Evolutionary conservation across 805 yeast genomes (phyloP).

Genomic region (Jamesozyma gamospora): DNA sequence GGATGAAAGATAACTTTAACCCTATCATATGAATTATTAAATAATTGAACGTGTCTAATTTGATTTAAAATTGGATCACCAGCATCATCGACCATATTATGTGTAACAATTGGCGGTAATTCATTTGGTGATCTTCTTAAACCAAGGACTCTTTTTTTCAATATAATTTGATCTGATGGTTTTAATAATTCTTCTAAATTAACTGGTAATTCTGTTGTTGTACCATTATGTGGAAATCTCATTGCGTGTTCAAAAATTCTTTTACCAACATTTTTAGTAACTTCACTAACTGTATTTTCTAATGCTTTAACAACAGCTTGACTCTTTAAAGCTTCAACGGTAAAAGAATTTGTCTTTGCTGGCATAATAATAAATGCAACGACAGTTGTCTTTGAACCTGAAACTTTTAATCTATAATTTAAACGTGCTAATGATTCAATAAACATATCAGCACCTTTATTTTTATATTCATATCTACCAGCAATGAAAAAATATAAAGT

Average conservation of each 20-base stretch:
- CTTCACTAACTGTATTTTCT: slow-evolving; percentile 80
- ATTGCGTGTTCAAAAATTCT: slow-evolving; percentile 87
- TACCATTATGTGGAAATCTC: slow-evolving; percentile 39
- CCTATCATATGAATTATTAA: slow-evolving; percentile 80
- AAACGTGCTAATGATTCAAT: slow-evolving; percentile 88
- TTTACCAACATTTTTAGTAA: slow-evolving; percentile 76
- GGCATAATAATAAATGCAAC: slow-evolving; percentile 99
- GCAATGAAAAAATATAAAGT: slow-evolving; percentile 93
- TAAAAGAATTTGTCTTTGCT: slow-evolving; percentile 85
- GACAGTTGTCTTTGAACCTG: slow-evolving; percentile 80
- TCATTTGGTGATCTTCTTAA: slow-evolving; percentile 63
- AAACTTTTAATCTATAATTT: slow-evolving; percentile 73
- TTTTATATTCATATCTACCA: slow-evolving; percentile 93
- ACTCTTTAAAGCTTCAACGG: slow-evolving; percentile 90
- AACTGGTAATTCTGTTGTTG: slow-evolving; percentile 60
- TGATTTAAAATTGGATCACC: slow-evolving; percentile 86
- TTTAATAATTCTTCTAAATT: slow-evolving; percentile 73
- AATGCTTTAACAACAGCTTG: slow-evolving; percentile 92
- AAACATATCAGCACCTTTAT: slow-evolving; percentile 93
- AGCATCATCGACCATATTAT: slow-evolving; percentile 89
- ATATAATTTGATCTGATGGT: slow-evolving; percentile 77
- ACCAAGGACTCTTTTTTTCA: slow-evolving; percentile 89
- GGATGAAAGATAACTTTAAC: slow-evolving; percentile 97
- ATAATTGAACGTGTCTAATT: slow-evolving; percentile 81
- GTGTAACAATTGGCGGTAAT: slow-evolving; percentile 93